Conservation (phyloP, 768 basidiomycete species). For the Rhodotorula kratochvilovae region DNA sequence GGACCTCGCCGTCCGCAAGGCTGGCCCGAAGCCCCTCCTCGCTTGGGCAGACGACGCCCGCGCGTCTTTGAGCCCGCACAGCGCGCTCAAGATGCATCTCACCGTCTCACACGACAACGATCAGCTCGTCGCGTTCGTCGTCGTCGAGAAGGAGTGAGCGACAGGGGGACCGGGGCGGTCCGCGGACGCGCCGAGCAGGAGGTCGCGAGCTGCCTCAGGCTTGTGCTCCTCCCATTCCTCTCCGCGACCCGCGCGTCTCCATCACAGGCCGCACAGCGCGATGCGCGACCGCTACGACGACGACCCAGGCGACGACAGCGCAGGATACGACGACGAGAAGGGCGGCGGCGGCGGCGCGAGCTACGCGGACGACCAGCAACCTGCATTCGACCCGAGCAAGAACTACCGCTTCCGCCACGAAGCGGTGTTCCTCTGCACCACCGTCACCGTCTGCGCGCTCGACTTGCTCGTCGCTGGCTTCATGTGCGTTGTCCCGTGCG, state of each 20-base stretch:
- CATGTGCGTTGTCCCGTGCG: not conserved
- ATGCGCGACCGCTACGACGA: too few species aligned
- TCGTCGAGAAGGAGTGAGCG: constrained; percentile 2
- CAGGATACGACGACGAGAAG: too few species aligned
- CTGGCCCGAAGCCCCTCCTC: constrained; percentile 32
- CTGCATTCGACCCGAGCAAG: not conserved
- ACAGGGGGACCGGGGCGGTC: not conserved
- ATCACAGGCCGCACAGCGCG: too few species aligned
- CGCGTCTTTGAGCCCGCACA: constrained; percentile 44
- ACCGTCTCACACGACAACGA: constrained; percentile 80
- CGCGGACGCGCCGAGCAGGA: not conserved
- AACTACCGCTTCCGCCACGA: not conserved
- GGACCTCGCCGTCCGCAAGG: constrained; percentile 57
- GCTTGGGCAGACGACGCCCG: not conserved
- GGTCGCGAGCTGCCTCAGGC: too few species aligned
- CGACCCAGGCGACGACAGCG: too few species aligned
- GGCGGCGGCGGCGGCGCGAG: not conserved
- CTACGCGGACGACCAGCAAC: too few species aligned
- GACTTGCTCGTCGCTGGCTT: not conserved
- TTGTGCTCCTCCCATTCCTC: too few species aligned
- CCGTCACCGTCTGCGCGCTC: too few species aligned
- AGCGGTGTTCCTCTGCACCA: not conserved
- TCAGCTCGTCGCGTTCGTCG: constrained; percentile 52
- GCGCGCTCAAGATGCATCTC: constrained; percentile 54
- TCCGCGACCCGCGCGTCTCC: too few species aligned